Evolutionary conservation across 2,329 filamentous ascomycete species (phyloP).

Genomic region (Trichophyton mentagrophytes): DNA sequence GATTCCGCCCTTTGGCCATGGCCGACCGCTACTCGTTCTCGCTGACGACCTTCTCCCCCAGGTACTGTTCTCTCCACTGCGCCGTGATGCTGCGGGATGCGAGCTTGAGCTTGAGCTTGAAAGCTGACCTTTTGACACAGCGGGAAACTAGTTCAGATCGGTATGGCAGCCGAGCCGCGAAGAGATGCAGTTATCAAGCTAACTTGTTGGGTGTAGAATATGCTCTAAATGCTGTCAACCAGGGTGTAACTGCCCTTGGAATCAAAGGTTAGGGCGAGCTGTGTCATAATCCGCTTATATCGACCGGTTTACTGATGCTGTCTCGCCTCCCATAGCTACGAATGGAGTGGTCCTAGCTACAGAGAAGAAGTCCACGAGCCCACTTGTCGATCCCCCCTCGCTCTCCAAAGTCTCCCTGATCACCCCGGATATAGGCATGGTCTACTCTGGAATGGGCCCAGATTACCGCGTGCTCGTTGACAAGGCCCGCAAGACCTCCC

Average conservation of each 20-base stretch:
- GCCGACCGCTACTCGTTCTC: conserved; percentile 99
- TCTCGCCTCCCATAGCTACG: conserved; percentile 50
- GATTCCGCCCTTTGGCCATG: conserved; percentile 43
- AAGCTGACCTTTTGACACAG: conserved; percentile 45
- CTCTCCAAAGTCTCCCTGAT: conserved; percentile 96
- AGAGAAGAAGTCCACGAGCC: conserved; percentile 98
- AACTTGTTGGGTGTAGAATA: conserved; percentile 57
- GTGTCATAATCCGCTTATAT: neutral
- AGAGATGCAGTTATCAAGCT: neutral
- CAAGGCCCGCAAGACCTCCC: conserved; percentile 93
- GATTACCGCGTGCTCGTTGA: conserved; percentile 97
- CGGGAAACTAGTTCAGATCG: conserved; percentile 98
- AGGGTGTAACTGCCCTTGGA: conserved; percentile 93
- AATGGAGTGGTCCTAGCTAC: conserved; percentile 98
- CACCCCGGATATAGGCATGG: conserved; percentile 98
- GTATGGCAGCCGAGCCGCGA: conserved; percentile 37
- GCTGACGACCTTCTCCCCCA: conserved; percentile 97
- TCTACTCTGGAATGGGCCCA: conserved; percentile 97
- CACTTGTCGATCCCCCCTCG: conserved; percentile 87
- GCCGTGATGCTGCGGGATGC: neutral
- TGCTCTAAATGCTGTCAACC: conserved; percentile 97
- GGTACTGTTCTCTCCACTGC: conserved; percentile 47
- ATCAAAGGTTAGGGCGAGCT: conserved; percentile 64
- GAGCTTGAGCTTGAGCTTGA: conserved; percentile 5
- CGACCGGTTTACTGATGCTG: conserved; percentile 6